Evolutionary conservation across 768 basidiomycete species (phyloP), one percentile per base, ranked within the genome.

Genomic region (Kondoa subrosea): DNA sequence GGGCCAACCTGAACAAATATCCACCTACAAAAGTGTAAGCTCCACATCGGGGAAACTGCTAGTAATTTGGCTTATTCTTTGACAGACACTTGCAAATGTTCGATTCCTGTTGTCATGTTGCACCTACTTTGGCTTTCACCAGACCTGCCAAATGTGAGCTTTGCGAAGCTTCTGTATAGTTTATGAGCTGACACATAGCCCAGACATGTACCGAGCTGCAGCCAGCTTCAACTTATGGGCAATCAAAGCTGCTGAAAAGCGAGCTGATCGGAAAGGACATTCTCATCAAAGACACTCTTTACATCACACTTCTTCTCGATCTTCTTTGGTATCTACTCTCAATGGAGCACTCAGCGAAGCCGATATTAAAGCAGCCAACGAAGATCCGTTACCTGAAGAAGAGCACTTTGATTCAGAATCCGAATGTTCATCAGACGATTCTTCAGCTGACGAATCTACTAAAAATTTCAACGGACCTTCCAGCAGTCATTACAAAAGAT

Each of bases 131-230:
- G 59, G 72, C 71, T 4, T 72, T 73, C 50, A 77, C 77, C 27
- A 73, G 70, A 21, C 76, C 77, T 16, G 77, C 79, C 34, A 75
- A 68, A 27, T 67, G 32, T 57, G 27, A 34, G 50, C 15, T 25
- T 40, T 15, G 21, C 27, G 3, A 27, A 14, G 64, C 4, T n/a
- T 15, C 62, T 33, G 27, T 21, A 25, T n/a, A 64, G 17, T 33
- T 29, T 31, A 14, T 33, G 21, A 4, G 30, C 58, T 60, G 58
- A 60, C 25, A 60, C 33, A 56, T n/a, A 21, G 33, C 14, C 4
- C 64, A 77, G 71, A 77, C 40, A 72, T 75, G 25, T 80, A 77
- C 72, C 75, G 79, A 14, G 76, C 77, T 1, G 78, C 79, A 40
- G 75, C 79, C 2, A 74, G 74, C 16, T 80, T 80, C 68, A 76